These are phyloP conservation scores for Xylaria grammica DNA, from an alignment of 495 filamentous ascomycete species.

Conservation along the genomic window DNA sequence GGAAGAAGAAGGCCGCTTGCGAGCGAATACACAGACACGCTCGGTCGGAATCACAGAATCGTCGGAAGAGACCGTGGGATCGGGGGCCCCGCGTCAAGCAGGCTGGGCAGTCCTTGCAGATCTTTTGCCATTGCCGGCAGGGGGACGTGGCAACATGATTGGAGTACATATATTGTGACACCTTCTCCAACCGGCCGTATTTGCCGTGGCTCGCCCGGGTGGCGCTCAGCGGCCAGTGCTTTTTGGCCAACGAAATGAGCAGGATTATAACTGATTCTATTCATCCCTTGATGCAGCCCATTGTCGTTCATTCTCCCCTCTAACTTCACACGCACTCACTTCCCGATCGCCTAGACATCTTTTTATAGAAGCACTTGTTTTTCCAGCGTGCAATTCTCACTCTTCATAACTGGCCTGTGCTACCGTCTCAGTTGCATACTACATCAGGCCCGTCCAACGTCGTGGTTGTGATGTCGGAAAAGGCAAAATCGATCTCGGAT, in stretches of 20 bases:
- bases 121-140: too few species aligned
- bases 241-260: neutral
- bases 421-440: slow-evolving; percentile 18
- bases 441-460: slow-evolving; percentile 8
- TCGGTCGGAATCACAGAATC: too few species aligned
- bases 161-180: too few species aligned
- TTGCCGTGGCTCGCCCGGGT: too few species aligned
- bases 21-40: too few species aligned
- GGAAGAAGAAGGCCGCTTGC: too few species aligned
- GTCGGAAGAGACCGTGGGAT: too few species aligned
- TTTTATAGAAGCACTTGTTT: neutral
- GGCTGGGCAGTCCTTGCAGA: too few species aligned
- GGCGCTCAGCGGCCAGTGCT: too few species aligned
- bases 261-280: neutral
- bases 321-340: neutral
- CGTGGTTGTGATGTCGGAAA: slow-evolving; percentile 22
- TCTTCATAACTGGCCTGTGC: neutral
- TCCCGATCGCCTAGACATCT: neutral
- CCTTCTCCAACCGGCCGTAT: too few species aligned
- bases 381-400: neutral
- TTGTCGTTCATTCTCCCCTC: neutral
- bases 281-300: neutral
- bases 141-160: too few species aligned
- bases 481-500: slow-evolving; percentile 18
- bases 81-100: too few species aligned